A percentile compares a stretch with the other conserved stretches of the same genome.
Conservation (phyloP, 2,329 filamentous ascomycete genomes). For the Scedosporium apiospermum region DNA sequence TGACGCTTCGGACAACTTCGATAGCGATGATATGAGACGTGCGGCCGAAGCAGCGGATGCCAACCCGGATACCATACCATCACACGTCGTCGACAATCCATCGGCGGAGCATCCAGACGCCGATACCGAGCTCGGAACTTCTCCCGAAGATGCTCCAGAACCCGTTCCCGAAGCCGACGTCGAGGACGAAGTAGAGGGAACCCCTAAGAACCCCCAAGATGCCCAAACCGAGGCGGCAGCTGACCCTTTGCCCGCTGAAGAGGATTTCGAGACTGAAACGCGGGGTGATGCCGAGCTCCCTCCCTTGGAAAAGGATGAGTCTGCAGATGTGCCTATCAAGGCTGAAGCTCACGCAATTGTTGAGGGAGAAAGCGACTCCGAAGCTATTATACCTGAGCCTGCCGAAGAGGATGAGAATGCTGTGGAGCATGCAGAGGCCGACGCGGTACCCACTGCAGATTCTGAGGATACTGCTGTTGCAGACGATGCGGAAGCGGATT, state of each 20-base stretch:
- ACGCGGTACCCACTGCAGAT: slow-evolving; percentile 20
- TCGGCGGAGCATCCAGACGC: slow-evolving; percentile 6
- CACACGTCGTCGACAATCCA: not conserved
- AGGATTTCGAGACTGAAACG: not conserved
- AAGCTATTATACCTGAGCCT: not conserved
- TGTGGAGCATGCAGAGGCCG: not conserved
- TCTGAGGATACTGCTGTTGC: slow-evolving; percentile 11
- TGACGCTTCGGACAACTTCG: slow-evolving; percentile 73
- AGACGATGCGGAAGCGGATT: slow-evolving; percentile 21
- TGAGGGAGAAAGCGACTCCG: not conserved
- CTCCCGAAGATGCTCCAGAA: slow-evolving; percentile 7
- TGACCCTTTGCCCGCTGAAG: not conserved
- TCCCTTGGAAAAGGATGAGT: not conserved
- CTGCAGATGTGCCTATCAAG: not conserved
- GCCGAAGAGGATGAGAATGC: not conserved
- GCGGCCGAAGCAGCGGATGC: slow-evolving; percentile 37
- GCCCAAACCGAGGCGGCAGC: slow-evolving; percentile 10
- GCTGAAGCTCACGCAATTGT: not conserved
- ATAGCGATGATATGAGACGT: slow-evolving; percentile 52
- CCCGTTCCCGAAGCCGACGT: slow-evolving; percentile 11
- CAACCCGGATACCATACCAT: slow-evolving; percentile 1
- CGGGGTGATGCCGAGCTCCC: not conserved
- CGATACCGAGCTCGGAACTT: slow-evolving; percentile 7
- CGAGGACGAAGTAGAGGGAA: slow-evolving; percentile 11
- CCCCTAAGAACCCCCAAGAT: slow-evolving; percentile 21